Base-by-base conservation (phyloP, 2,329 filamentous ascomycete genomes). In the Colletotrichum scovillei region DNA sequence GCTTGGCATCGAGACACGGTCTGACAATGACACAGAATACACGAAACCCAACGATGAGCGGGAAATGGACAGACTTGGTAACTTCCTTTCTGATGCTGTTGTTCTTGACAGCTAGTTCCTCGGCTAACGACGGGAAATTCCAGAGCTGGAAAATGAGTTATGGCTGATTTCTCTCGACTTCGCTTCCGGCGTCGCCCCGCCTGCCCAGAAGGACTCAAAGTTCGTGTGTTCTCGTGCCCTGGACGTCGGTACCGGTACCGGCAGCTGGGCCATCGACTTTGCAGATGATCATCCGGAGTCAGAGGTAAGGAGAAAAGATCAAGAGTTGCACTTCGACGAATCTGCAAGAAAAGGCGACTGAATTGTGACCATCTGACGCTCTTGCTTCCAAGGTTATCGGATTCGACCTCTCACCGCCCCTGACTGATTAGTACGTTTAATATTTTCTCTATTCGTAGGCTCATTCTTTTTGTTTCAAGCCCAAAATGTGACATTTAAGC, bases 351-450 rank as follows among this genome's bases (percentile, higher is more conserved):
- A 38, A 2, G 35, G 12, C n/a, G 22, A 7, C 14, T 42, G n/a
- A 26, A n/a, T 3, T 14, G 35, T 14, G 30, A 32, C 9, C 35
- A 49, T 28, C 19, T 46, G 24, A 38, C 11, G 26, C 1, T 7
- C 8, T 46, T 46, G 12, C 42, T 46, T n/a, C 2, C 69, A 67
- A 72, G 59, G 86, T 93, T 46, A 86, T 88, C 63, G 92, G 90
- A 42, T 92, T 89, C 12, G 92, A 94, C 77, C 84, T 93, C 5
- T 93, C 91, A 0, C 91, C 91, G 1, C 90, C 93, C 30, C 92
- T 93, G 77, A 91, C 91, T 78, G 93, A 95, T 77, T 82, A 81
- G 80, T 82, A 14, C 24, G 59, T 26, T 9, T 30, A 9, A 30
- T 30, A 2, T 38, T 38, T 38, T 46, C 16, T 26, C 42, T 8